These are phyloP conservation scores for Pichia heedii DNA, from an alignment of 805 yeast genomes.

Conservation along the genomic window DNA sequence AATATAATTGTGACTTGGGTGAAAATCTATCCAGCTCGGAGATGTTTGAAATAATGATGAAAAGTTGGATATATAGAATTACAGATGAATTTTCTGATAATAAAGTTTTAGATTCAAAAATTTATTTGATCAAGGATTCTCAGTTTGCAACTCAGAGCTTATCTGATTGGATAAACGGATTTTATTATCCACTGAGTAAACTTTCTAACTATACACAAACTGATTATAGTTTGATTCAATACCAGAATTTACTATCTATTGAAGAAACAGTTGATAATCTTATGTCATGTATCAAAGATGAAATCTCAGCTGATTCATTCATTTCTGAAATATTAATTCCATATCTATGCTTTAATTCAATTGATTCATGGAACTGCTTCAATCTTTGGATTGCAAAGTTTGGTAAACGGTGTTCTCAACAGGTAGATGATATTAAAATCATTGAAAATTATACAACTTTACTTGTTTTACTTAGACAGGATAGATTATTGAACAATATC, in stretches of 20 bases:
- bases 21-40: not conserved
- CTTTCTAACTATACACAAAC: conserved; percentile 8
- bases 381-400: conserved; percentile 16
- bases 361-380: conserved; percentile 12
- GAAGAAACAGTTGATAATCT: conserved; percentile 17
- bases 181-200: conserved; percentile 16
- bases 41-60: conserved; percentile 15
- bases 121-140: not conserved
- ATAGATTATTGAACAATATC: conserved; percentile 12
- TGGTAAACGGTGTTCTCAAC: conserved; percentile 10
- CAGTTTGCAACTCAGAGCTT: conserved; percentile 5
- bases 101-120: conserved; percentile 1
- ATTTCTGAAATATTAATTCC: conserved; percentile 16
- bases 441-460: conserved; percentile 8
- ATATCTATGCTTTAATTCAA: conserved; percentile 9
- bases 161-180: conserved; percentile 16
- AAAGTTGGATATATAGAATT: conserved; percentile 14
- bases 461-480: conserved; percentile 17
- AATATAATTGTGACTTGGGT: conserved; percentile 3
- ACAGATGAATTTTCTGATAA: conserved; percentile 13
- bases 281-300: conserved; percentile 7
- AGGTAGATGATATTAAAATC: conserved; percentile 6
- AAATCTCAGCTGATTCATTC: not conserved
- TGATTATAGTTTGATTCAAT: conserved; percentile 15
- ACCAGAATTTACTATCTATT: conserved; percentile 11